Conservation (phyloP, 179 eudicot genomes). For the Corrigiola litoralis region DNA sequence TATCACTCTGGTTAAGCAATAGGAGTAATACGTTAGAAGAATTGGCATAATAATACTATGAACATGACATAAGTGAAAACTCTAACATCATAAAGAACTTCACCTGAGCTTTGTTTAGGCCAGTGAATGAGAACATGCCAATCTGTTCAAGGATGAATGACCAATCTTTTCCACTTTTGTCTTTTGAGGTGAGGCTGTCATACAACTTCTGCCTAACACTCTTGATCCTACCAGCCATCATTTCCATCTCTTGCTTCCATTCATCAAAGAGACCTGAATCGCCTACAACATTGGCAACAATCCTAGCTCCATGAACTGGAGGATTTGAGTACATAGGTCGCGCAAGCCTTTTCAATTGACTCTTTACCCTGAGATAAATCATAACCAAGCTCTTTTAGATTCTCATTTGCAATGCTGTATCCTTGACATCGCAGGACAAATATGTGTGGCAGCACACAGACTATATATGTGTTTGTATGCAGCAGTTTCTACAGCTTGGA, state of each 20-base stretch:
- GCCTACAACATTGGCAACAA: slow-evolving; percentile 89
- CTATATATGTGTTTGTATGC: no score
- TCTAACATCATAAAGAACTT: background rate
- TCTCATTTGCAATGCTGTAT: background rate
- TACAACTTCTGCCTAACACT: slow-evolving; percentile 68
- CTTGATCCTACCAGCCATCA: slow-evolving; percentile 97
- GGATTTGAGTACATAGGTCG: slow-evolving; percentile 98
- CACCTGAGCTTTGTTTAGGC: slow-evolving; percentile 94
- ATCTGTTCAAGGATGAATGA: slow-evolving; percentile 88
- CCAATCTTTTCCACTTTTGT: slow-evolving; percentile 92
- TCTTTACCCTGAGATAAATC: slow-evolving; percentile 59
- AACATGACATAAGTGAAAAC: background rate
- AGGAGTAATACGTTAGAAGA: background rate
- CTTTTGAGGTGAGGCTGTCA: slow-evolving; percentile 61
- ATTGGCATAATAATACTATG: background rate
- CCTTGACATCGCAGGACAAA: background rate
- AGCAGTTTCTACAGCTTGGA: no score
- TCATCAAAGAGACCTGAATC: slow-evolving; percentile 59
- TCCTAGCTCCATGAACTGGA: slow-evolving; percentile 87
- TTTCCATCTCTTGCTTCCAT: slow-evolving; percentile 95
- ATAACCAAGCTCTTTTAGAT: background rate
- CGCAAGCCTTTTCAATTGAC: slow-evolving; percentile 90
- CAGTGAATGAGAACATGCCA: slow-evolving; percentile 97
- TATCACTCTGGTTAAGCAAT: slow-evolving; percentile 57
- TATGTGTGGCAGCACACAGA: background rate